phyloP scores from a whole-genome alignment of 169 alveolate genomes.

The Cryptosporidium viatorum region DNA sequence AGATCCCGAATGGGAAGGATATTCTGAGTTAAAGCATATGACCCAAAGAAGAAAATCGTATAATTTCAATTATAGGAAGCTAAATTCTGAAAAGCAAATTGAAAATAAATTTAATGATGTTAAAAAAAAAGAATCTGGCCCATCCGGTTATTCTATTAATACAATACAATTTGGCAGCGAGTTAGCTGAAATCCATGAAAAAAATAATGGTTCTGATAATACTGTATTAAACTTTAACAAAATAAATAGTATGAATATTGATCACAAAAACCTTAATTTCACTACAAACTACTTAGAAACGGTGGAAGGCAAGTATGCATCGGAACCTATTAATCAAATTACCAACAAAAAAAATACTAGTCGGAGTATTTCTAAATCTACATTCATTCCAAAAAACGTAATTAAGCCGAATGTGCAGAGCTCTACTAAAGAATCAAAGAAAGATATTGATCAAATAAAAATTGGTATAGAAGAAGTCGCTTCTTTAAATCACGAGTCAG shows the following conservation, averaged over 20 bases:
- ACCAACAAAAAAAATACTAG: not conserved
- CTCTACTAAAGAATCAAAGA: not conserved
- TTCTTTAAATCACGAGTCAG: not conserved
- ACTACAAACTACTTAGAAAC: not conserved
- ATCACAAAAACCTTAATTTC: not conserved
- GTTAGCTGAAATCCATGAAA: not conserved
- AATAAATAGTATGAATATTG: not conserved
- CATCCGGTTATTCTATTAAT: not conserved
- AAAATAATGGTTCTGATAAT: not conserved
- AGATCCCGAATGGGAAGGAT: conserved; percentile 44
- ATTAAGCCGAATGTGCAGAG: not conserved
- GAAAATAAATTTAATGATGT: not conserved
- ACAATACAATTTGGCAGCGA: not conserved
- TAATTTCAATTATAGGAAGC: not conserved
- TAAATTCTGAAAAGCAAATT: not conserved
- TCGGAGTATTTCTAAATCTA: not conserved
- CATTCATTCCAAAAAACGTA: not conserved
- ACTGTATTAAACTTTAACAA: too few species aligned
- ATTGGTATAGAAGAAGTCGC: not conserved
- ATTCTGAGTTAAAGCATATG: conserved; percentile 35
- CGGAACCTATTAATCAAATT: not conserved
- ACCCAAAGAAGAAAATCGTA: not conserved
- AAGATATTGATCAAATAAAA: not conserved
- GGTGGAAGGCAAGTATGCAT: not conserved
- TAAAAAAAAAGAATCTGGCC: not conserved